Conservation (phyloP, 2,329 filamentous ascomycete genomes). For the Phyllosticta citrichinensis region DNA sequence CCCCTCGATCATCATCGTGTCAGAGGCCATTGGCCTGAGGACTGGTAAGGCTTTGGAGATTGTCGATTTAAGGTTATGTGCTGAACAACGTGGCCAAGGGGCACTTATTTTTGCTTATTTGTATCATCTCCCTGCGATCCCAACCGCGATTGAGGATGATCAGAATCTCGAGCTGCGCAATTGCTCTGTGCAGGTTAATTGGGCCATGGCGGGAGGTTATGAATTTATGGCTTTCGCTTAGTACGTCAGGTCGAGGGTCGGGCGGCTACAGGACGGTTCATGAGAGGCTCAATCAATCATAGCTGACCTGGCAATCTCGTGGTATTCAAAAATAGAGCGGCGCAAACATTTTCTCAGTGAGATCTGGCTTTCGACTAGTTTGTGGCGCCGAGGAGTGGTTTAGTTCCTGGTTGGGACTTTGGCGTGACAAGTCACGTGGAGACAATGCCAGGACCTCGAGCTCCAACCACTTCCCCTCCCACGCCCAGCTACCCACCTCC, state of each 20-base stretch:
- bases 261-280: not conserved
- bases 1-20: not conserved
- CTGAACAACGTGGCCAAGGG: not conserved
- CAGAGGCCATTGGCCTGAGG: not conserved
- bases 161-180: not conserved
- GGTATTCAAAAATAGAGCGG: not conserved
- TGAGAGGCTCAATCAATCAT: not conserved
- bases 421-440: conserved; percentile 4
- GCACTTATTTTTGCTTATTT: not conserved
- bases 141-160: not conserved
- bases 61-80: not conserved
- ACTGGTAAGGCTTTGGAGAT: not conserved
- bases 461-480: conserved; percentile 10
- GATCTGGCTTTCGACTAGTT: not conserved
- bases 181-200: not conserved
- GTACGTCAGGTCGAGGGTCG: not conserved
- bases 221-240: not conserved
- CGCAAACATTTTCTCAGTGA: not conserved
- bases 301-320: not conserved
- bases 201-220: not conserved
- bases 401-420: not conserved
- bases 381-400: not conserved
- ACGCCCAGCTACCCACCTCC: conserved; percentile 4
- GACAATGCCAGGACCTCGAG: conserved; percentile 6
- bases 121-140: not conserved